Evolutionary conservation across 1,284 basidiomycete species (phyloP), one percentile per base, ranked within the genome.

Genomic region (Xerocomus amazonicus): DNA sequence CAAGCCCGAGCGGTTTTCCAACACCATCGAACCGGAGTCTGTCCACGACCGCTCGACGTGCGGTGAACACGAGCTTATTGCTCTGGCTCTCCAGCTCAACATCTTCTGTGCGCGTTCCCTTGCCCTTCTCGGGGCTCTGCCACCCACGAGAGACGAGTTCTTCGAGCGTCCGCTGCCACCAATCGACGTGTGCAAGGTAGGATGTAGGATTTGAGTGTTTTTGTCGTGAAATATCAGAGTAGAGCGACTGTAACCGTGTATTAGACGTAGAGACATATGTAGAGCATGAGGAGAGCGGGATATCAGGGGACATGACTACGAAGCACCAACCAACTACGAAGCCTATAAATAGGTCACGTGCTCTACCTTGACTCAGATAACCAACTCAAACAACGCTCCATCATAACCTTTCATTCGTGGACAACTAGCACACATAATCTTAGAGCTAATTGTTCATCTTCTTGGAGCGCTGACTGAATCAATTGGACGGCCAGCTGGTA

Each of bases 171-270:
- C 71, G 70, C 35, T 79, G 78, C 94, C 95, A 97, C 92, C 92
- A 97, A 51, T 87, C 82, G 32, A 94, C 72, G 62, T 89, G 91
- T 13, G 90, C 80, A 34, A 81, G 72, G 67, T 86, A 97, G 3
- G 91, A 86, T 4, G 85, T 79, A 0, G 91, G 87, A 65, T 97
- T 96, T 2, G 91, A 87, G 29, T 80, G 72, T 57, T 87, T 89
- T 70, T 95, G 92, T 7, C 83, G 76, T 0, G 90, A 84, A 48
- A 96, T 84, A 61, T 95, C 92, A 3, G 93, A 86, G 69, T 95
- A 97, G 13, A 97, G 75, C 0, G 92, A 84, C 57, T 88, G 84
- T 0, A 97, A 75, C 9, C 92, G 84, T 16, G 74, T 77, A 33
- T 65, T 75, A 9, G 79, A 81, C 3, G 76, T 73, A 0, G 74